These are phyloP conservation scores for Vigna radiata DNA, from an alignment of 306 rosid species.

Conservation along the genomic window DNA sequence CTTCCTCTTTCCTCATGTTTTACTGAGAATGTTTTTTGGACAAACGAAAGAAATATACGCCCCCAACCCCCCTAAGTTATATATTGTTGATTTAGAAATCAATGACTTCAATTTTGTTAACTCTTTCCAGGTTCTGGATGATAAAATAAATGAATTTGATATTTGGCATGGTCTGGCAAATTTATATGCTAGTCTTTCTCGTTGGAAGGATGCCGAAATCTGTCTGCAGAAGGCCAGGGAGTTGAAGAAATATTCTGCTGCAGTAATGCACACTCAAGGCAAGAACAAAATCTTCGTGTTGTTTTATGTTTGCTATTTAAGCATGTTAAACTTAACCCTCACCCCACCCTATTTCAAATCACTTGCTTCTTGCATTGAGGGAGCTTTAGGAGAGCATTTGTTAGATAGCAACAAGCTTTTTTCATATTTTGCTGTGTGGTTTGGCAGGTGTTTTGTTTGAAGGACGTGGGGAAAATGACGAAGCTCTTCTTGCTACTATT, in stretches of 20 bases:
- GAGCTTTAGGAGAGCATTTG: neutral
- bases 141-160: slow-evolving; percentile 77
- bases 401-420: neutral
- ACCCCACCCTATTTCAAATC: neutral
- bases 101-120: slow-evolving; percentile 31
- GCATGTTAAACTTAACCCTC: slow-evolving; percentile 8
- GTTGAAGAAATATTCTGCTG: slow-evolving; percentile 67
- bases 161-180: slow-evolving; percentile 95
- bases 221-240: slow-evolving; percentile 88
- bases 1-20: slow-evolving; percentile 35
- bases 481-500: slow-evolving; percentile 60
- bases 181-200: slow-evolving; percentile 88
- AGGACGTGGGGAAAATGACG: slow-evolving; percentile 64
- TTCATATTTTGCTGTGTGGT: neutral
- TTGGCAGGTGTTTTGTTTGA: slow-evolving; percentile 71
- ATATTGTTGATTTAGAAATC: slow-evolving; percentile 29
- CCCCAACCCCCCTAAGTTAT: neutral
- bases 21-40: neutral
- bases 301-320: slow-evolving; percentile 37
- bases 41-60: neutral
- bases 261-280: slow-evolving; percentile 68
- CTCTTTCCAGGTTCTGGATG: slow-evolving; percentile 65
- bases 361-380: neutral
- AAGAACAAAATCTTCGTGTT: slow-evolving; percentile 50
- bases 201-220: slow-evolving; percentile 92